Base-by-base conservation (phyloP, 1,284 basidiomycete species). In the Exsudoporus floridanus region DNA sequence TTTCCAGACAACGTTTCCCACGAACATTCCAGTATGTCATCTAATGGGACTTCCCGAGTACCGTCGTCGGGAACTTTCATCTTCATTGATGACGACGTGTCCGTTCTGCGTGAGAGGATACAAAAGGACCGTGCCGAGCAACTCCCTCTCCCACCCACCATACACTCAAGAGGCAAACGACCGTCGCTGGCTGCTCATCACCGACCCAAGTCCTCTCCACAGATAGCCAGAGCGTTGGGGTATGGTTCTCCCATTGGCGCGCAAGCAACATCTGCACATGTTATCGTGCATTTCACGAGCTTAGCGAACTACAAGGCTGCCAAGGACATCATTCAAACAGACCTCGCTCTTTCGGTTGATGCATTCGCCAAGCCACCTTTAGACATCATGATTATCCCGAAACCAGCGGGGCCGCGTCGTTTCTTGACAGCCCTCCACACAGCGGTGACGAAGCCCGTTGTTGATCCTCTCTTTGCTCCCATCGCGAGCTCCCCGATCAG, bases 301-400 rank as follows among this genome's bases (percentile, higher is more conserved):
- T 75, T 98, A 9, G 77, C 84, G 8, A 94, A 94, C 61, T 98
- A 90, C 77, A 93, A 92, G 67, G 69, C 82, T 41, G 87, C 94
- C 46, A 92, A 90, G 61, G 93, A 96, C 59, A 76, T 86, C n/a
- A 77, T 98, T 23, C 85, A 93, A 57, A 83, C 81, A 21, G 76
- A 87, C 21, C 74, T 92, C 42, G 70, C 70, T 40, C 74, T 75
- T 19, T 80, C 75, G 21, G 46, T 57, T 57, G 74, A 57, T 65
- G 70, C 45, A 52, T 74, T 56, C 60, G 72, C 18, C 67, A 75
- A 36, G 56, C 77, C 60, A 14, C 65, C 67, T 16, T 88, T 94
- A 0, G 94, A 98, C 61, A 83, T 96, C 27, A 90, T 97, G 77
- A 92, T 98, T 58, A 88, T 98, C 27, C 94, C 93, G 5, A 98